phyloP scores from a whole-genome alignment of 2,329 filamentous ascomycete genomes.

The Anisogramma anomala region DNA sequence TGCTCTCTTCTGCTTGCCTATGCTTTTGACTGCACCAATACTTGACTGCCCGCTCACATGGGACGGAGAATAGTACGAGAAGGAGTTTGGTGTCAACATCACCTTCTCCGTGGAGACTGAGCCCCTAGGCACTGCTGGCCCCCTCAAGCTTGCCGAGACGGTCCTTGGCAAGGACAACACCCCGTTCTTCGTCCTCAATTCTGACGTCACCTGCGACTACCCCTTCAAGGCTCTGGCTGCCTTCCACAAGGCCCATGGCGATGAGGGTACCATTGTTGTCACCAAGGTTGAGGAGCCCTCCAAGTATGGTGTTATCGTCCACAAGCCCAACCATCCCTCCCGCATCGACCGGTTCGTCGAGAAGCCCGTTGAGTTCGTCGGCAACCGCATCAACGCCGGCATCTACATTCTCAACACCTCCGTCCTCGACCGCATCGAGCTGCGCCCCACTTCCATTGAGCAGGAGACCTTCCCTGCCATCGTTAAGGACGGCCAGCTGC shows the following conservation, averaged over 20 bases:
- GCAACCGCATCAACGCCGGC: conserved; percentile 97
- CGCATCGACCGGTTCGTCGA: conserved; percentile 98
- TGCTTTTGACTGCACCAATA: too few relatives aligned
- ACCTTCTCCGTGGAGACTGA: conserved; percentile 95
- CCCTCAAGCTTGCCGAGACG: conserved; percentile 86
- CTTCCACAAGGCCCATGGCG: conserved; percentile 86
- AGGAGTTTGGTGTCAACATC: conserved; percentile 86
- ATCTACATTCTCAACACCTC: conserved; percentile 96
- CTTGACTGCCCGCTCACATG: background rate
- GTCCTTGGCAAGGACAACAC: conserved; percentile 86
- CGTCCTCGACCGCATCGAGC: conserved; percentile 81
- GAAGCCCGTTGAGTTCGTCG: conserved; percentile 97
- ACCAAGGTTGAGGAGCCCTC: conserved; percentile 98
- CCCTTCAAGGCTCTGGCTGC: conserved; percentile 81
- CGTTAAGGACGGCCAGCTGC: conserved; percentile 75
- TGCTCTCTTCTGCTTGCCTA: background rate
- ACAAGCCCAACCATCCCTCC: conserved; percentile 83
- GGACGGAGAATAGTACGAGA: conserved; percentile 56
- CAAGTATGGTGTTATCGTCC: conserved; percentile 97
- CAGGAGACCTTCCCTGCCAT: conserved; percentile 98
- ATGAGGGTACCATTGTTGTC: conserved; percentile 95
- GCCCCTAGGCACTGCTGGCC: conserved; percentile 87
- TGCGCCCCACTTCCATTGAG: conserved; percentile 93
- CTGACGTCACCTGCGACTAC: conserved; percentile 96
- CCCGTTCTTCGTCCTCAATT: conserved; percentile 98